Conservation (phyloP, 1,284 basidiomycete genomes). For the Sporisorium graminicola region DNA sequence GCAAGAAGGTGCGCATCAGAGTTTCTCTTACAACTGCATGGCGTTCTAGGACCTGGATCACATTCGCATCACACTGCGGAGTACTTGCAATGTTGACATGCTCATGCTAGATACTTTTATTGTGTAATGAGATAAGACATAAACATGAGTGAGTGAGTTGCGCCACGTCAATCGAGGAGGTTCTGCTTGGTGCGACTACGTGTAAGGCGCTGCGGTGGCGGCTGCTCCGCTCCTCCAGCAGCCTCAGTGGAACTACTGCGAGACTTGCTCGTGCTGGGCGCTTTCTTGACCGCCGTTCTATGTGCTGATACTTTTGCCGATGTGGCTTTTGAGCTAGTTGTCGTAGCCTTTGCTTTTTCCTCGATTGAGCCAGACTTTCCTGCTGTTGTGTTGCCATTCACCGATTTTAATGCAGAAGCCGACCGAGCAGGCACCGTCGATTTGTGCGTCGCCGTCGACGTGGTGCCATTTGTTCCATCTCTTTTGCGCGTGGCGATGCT, state of each 20-base stretch:
- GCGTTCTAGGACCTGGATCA: too few relatives aligned
- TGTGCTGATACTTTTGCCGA: slow-evolving; percentile 3
- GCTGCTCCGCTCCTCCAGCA: slow-evolving; percentile 17
- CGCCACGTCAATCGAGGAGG: slow-evolving; percentile 17
- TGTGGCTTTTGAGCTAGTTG: background rate
- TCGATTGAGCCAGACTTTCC: slow-evolving; percentile 7
- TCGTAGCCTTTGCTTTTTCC: slow-evolving; percentile 5
- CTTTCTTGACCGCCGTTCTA: slow-evolving; percentile 14
- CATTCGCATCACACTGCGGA: too few relatives aligned
- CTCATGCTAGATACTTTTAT: background rate
- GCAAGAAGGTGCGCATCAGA: too few relatives aligned
- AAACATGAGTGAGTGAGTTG: background rate
- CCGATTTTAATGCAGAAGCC: background rate
- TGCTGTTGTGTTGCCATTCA: background rate
- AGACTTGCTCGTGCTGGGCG: slow-evolving; percentile 3
- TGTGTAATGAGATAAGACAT: background rate
- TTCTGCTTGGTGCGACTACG: slow-evolving; percentile 45
- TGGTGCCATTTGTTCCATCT: slow-evolving; percentile 5
- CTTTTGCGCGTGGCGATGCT: slow-evolving; percentile 3
- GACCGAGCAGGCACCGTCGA: background rate
- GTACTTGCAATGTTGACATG: background rate
- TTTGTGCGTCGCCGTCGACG: background rate
- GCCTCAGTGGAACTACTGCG: slow-evolving; percentile 16
- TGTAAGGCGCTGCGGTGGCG: slow-evolving; percentile 27
- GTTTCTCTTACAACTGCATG: too few relatives aligned